These are phyloP conservation scores for Quercus berberidifolia DNA, from an alignment of 306 rosid species.

Conservation along the genomic window DNA sequence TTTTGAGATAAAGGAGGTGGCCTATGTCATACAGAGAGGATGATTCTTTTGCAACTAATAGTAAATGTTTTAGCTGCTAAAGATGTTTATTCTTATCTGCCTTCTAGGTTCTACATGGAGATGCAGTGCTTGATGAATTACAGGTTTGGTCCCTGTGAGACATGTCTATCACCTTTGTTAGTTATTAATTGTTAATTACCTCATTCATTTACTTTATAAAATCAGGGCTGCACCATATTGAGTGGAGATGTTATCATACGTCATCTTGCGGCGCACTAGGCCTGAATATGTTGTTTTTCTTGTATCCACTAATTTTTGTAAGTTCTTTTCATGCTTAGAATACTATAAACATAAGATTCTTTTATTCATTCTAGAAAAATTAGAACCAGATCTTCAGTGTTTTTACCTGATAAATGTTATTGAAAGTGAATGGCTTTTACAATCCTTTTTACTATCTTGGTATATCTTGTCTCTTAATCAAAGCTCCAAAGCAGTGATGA, in stretches of 20 bases:
- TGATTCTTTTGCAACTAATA: neutral
- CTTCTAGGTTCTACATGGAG: conserved; percentile 85
- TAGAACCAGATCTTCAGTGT: too few species aligned
- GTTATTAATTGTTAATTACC: neutral
- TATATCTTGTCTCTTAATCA: too few species aligned
- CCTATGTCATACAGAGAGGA: neutral
- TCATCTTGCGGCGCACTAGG: conserved; percentile 67
- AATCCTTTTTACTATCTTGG: too few species aligned
- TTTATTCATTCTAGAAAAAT: too few species aligned
- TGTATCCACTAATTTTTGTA: conserved; percentile 29
- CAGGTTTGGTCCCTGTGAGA: conserved; percentile 46
- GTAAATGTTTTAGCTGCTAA: neutral
- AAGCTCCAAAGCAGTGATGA: too few species aligned
- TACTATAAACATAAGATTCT: neutral
- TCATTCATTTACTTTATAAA: neutral
- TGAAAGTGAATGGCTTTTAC: too few species aligned
- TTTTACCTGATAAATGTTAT: too few species aligned
- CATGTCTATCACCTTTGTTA: conserved; percentile 10
- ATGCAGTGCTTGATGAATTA: conserved; percentile 79
- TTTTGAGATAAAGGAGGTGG: too few species aligned
- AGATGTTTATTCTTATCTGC: conserved; percentile 4
- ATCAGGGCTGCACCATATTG: conserved; percentile 86
- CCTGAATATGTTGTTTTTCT: conserved; percentile 72
- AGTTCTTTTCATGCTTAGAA: conserved; percentile 27
- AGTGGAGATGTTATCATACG: conserved; percentile 95